phyloP scores from a whole-genome alignment of 2,329 filamentous ascomycete genomes.

The Alternaria tenuissima region DNA sequence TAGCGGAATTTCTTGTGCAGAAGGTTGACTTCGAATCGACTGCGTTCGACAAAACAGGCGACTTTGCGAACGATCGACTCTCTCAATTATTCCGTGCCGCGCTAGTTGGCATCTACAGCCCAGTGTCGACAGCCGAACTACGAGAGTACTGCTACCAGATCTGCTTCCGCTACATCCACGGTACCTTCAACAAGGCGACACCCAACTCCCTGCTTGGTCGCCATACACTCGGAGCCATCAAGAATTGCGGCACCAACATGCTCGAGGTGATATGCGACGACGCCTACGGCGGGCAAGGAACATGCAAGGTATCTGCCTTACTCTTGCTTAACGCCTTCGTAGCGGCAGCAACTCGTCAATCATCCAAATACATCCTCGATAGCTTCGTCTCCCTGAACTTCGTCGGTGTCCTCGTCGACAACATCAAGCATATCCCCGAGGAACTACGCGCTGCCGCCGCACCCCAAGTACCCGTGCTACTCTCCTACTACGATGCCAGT shows the following conservation, averaged over 20 bases:
- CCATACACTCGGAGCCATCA: constrained; percentile 73
- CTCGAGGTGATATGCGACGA: constrained; percentile 92
- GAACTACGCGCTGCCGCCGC: constrained; percentile 62
- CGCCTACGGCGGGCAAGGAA: constrained; percentile 82
- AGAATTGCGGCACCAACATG: constrained; percentile 80
- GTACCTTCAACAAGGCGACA: constrained; percentile 63
- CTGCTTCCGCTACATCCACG: constrained; percentile 83
- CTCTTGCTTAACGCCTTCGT: constrained; percentile 83
- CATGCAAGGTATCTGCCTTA: constrained; percentile 84
- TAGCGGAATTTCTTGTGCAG: constrained; percentile 77
- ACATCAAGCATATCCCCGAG: constrained; percentile 76
- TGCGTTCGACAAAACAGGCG: constrained; percentile 61
- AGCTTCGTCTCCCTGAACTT: constrained; percentile 87
- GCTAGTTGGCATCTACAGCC: constrained; percentile 78
- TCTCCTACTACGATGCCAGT: constrained; percentile 74
- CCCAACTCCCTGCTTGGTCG: constrained; percentile 45
- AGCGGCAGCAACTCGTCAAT: constrained; percentile 74
- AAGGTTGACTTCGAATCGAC: constrained; percentile 69
- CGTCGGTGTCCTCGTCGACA: constrained; percentile 87
- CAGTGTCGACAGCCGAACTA: constrained; percentile 73
- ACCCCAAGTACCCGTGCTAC: constrained; percentile 61
- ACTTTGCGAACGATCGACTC: constrained; percentile 85
- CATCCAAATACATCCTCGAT: constrained; percentile 78
- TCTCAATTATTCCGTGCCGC: constrained; percentile 92
- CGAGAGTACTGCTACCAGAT: constrained; percentile 91